Conservation (phyloP, 2,329 filamentous ascomycete genomes). For the Macrophomina pseudophaseolina region DNA sequence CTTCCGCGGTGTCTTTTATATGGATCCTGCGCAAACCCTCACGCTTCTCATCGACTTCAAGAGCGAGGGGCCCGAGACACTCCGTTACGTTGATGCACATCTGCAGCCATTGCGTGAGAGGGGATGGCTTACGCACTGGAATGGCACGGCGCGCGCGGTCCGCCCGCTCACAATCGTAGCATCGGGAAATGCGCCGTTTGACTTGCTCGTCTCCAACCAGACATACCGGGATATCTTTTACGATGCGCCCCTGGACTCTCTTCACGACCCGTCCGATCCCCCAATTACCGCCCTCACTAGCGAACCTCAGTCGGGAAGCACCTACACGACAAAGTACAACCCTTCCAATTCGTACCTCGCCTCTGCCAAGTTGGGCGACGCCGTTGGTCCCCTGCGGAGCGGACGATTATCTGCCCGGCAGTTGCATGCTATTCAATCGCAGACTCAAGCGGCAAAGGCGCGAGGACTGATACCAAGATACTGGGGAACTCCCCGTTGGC, state of each 20-base stretch:
- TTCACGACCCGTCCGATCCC: slow-evolving; percentile 36
- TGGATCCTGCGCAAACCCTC: slow-evolving; percentile 53
- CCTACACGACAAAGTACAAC: slow-evolving; percentile 53
- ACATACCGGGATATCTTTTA: slow-evolving; percentile 60
- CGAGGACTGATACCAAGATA: slow-evolving; percentile 62
- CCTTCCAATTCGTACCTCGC: slow-evolving; percentile 73
- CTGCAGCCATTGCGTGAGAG: slow-evolving; percentile 54
- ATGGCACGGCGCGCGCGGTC: slow-evolving; percentile 47
- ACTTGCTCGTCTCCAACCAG: slow-evolving; percentile 33
- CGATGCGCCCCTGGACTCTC: slow-evolving; percentile 53
- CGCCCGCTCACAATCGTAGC: slow-evolving; percentile 53
- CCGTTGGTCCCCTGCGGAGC: slow-evolving; percentile 50
- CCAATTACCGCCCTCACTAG: too few relatives aligned
- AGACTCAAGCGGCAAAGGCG: slow-evolving; percentile 57
- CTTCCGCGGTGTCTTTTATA: slow-evolving; percentile 60
- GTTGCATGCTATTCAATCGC: slow-evolving; percentile 53
- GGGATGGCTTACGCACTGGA: slow-evolving; percentile 57
- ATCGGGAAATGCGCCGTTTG: slow-evolving; percentile 58
- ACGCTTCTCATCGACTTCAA: slow-evolving; percentile 61
- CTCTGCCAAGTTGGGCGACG: slow-evolving; percentile 60
- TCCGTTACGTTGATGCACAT: slow-evolving; percentile 46
- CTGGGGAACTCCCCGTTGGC: slow-evolving; percentile 63
- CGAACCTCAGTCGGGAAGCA: too few relatives aligned
- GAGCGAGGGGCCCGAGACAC: slow-evolving; percentile 40
- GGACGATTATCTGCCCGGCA: slow-evolving; percentile 55